These are phyloP conservation scores for Nakazawaea laoshanensis DNA, from an alignment of 805 yeast genomes.

Conservation along the genomic window DNA sequence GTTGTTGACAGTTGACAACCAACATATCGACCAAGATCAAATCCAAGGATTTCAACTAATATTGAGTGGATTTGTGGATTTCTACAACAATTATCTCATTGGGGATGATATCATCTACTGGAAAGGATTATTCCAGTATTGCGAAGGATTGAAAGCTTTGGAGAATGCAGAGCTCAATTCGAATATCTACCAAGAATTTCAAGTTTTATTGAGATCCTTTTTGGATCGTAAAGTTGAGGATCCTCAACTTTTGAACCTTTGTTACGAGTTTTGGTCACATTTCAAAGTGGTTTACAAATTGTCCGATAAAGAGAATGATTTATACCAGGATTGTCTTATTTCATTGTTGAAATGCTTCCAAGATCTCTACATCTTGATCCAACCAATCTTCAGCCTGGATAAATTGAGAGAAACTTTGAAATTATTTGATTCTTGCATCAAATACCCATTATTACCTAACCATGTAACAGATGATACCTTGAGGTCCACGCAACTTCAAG, in stretches of 20 bases:
- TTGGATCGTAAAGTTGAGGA: constrained; percentile 12
- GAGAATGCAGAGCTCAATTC: constrained; percentile 42
- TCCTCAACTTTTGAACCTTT: constrained; percentile 27
- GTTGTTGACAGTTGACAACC: constrained; percentile 23
- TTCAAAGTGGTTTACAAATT: constrained; percentile 37
- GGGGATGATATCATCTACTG: constrained; percentile 33
- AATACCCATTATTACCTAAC: constrained; percentile 67
- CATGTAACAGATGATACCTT: constrained; percentile 38
- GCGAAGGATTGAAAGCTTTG: constrained; percentile 28
- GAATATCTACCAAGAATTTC: constrained; percentile 45
- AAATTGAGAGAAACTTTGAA: constrained; percentile 43
- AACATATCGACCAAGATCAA: constrained; percentile 18
- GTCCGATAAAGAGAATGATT: constrained; percentile 17
- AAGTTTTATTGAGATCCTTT: constrained; percentile 30
- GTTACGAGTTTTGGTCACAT: constrained; percentile 44
- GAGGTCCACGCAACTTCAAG: constrained; percentile 58
- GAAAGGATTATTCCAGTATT: constrained; percentile 45
- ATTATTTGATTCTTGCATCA: constrained; percentile 55
- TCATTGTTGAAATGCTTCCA: constrained; percentile 48
- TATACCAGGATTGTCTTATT: constrained; percentile 54
- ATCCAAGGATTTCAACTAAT: constrained; percentile 53
- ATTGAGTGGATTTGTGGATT: constrained; percentile 55
- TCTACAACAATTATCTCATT: constrained; percentile 42
- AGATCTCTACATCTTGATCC: constrained; percentile 30
- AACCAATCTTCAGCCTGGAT: constrained; percentile 21